These are phyloP conservation scores for Sporothrix euskadiensis DNA, from an alignment of 2,329 filamentous ascomycete genomes.

Conservation along the genomic window DNA sequence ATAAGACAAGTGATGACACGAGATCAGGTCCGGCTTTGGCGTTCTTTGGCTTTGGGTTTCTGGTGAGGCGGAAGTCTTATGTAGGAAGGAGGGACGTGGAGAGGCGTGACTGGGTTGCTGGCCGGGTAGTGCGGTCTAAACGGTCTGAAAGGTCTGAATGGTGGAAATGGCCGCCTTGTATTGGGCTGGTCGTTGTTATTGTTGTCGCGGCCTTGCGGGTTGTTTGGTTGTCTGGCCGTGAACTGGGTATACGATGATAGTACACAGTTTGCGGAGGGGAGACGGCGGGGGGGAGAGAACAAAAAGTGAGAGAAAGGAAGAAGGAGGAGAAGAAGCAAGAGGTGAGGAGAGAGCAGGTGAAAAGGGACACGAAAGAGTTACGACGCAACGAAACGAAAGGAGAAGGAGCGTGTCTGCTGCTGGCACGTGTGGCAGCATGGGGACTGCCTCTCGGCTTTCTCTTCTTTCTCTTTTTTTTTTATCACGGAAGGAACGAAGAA, in stretches of 20 bases:
- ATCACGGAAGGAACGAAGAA: background rate
- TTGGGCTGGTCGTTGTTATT: slow-evolving; percentile 4
- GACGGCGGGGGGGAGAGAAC: background rate
- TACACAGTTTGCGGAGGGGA: background rate
- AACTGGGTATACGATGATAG: background rate
- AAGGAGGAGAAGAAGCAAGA: background rate
- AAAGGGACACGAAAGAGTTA: background rate
- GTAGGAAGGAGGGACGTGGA: slow-evolving; percentile 1
- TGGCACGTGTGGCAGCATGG: slow-evolving; percentile 16
- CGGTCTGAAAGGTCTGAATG: background rate
- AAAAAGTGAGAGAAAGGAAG: background rate
- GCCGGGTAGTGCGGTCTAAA: background rate
- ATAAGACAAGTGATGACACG: slow-evolving; percentile 22
- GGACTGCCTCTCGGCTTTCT: background rate
- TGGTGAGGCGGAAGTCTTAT: background rate
- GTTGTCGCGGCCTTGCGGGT: slow-evolving; percentile 7
- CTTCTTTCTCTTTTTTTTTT: background rate
- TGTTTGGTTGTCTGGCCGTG: slow-evolving; percentile 4
- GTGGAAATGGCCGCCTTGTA: background rate
- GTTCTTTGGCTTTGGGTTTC: background rate
- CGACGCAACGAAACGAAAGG: background rate
- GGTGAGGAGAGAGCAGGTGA: background rate
- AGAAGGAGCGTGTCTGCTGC: background rate
- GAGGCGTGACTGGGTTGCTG: background rate
- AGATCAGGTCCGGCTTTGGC: background rate